phyloP scores from a whole-genome alignment of 2,329 filamentous ascomycete species.

The Meredithiella fracta region DNA sequence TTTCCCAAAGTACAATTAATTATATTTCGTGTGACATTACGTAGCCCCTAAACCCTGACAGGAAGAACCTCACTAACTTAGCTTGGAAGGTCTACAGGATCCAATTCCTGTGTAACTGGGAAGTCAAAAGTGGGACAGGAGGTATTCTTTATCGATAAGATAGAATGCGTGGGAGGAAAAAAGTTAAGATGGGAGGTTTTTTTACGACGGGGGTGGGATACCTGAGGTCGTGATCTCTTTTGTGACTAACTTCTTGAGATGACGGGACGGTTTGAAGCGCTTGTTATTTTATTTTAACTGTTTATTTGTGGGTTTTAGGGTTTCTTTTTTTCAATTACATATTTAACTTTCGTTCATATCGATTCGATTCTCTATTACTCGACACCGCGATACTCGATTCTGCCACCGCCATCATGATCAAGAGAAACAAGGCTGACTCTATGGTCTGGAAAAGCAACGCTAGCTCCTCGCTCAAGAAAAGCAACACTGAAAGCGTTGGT shows the following conservation, averaged over 20 bases:
- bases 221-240: background rate
- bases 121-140: constrained; percentile 6
- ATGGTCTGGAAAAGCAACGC: no score
- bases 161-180: background rate
- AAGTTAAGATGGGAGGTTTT: constrained; percentile 7
- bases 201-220: background rate
- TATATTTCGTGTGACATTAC: no score
- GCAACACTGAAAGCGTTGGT: no score
- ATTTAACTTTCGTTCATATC: background rate
- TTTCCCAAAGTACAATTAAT: no score
- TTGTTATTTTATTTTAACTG: background rate
- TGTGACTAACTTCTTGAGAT: background rate
- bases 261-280: background rate
- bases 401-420: constrained; percentile 29
- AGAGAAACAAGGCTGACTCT: constrained; percentile 33
- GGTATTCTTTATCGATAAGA: constrained; percentile 16
- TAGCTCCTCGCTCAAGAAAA: no score
- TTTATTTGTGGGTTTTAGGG: background rate
- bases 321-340: constrained; percentile 8
- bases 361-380: background rate
- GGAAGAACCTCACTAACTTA: background rate
- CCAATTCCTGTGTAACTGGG: background rate
- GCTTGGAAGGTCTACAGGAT: no score
- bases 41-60: no score
- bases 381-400: no score